A percentile compares a stretch with the other conserved stretches of the same genome.
Evolutionary conservation across 225 moss, liverwort and hornwort species (phyloP).

Genomic region (Bryoerythrophyllum caledonicum): DNA sequence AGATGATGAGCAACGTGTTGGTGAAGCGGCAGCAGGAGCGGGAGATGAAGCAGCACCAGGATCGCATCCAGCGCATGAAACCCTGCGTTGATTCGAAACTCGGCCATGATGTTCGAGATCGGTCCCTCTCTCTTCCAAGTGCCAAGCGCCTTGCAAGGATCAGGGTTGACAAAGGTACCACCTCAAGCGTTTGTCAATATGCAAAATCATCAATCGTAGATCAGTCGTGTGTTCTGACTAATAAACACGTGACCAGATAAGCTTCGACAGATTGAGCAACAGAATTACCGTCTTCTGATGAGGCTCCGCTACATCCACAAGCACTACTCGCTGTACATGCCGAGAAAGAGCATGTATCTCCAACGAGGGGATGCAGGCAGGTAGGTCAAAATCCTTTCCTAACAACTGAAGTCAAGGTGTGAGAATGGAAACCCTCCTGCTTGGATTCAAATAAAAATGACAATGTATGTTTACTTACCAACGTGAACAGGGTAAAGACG

Average conservation of each 20-base stretch:
- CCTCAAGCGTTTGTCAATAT: neutral
- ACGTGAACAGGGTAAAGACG: slow-evolving; percentile 24
- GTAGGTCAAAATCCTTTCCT: slow-evolving; percentile 6
- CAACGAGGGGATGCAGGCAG: slow-evolving; percentile 38
- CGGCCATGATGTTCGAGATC: neutral
- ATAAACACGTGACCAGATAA: slow-evolving; percentile 20
- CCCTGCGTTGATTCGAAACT: slow-evolving; percentile 31
- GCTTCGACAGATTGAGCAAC: slow-evolving; percentile 38
- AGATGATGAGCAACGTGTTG: slow-evolving; percentile 16
- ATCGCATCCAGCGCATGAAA: slow-evolving; percentile 37
- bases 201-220: neutral
- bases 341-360: slow-evolving; percentile 32
- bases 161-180: slow-evolving; percentile 26
- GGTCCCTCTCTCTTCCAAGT: neutral
- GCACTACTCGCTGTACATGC: slow-evolving; percentile 36
- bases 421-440: too few relatives aligned
- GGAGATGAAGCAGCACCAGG: slow-evolving; percentile 39
- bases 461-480: too few relatives aligned
- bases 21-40: slow-evolving; percentile 34
- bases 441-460: too few relatives aligned
- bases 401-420: too few relatives aligned
- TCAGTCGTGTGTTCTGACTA: too few relatives aligned
- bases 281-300: slow-evolving; percentile 37
- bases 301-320: slow-evolving; percentile 43
- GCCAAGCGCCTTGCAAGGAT: neutral